Percentiles rank a stretch among this genome's conserved stretches.
phyloP scores from a whole-genome alignment of 2,329 filamentous ascomycete genomes.

The Knufia fluminis region DNA sequence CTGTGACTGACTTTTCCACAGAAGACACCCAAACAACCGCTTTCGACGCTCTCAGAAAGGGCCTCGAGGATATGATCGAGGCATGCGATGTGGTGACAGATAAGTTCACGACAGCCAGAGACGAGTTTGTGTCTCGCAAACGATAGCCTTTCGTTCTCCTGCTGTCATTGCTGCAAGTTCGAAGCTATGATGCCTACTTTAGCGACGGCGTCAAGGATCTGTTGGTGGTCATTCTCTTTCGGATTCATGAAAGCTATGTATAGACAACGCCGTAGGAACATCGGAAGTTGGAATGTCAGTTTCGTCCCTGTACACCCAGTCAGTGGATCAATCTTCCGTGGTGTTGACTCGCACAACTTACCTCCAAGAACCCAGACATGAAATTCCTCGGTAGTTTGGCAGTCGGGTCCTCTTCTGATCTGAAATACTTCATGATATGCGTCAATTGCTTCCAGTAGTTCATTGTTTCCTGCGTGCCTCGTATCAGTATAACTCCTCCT shows the following conservation, averaged over 20 bases:
- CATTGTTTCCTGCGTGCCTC: constrained; percentile 67
- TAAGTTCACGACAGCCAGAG: constrained; percentile 65
- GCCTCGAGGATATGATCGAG: constrained; percentile 76
- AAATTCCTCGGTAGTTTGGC: constrained; percentile 76
- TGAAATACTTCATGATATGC: constrained; percentile 95
- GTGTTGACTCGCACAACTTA: constrained; percentile 40
- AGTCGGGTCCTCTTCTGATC: constrained; percentile 70
- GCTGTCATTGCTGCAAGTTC: too few relatives aligned
- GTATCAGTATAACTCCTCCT: not conserved
- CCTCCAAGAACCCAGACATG: constrained; percentile 92
- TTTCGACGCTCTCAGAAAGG: constrained; percentile 80
- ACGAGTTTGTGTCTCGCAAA: constrained; percentile 45
- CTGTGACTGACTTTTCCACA: constrained; percentile 11
- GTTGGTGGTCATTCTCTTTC: not conserved
- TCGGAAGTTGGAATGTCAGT: not conserved
- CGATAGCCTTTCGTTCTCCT: constrained; percentile 23
- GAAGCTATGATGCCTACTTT: too few relatives aligned
- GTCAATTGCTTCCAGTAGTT: constrained; percentile 98
- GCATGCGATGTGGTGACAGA: constrained; percentile 90
- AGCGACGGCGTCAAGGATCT: constrained; percentile 7
- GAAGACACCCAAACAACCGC: constrained; percentile 50
- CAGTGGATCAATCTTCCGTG: not conserved
- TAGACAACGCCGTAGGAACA: constrained; percentile 5
- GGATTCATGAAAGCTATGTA: constrained; percentile 12
- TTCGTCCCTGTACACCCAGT: constrained; percentile 6